Percentiles rank a stretch among this genome's conserved stretches.
phyloP scores from a whole-genome alignment of 768 basidiomycete genomes.

The Cystobasidium tubakii region DNA sequence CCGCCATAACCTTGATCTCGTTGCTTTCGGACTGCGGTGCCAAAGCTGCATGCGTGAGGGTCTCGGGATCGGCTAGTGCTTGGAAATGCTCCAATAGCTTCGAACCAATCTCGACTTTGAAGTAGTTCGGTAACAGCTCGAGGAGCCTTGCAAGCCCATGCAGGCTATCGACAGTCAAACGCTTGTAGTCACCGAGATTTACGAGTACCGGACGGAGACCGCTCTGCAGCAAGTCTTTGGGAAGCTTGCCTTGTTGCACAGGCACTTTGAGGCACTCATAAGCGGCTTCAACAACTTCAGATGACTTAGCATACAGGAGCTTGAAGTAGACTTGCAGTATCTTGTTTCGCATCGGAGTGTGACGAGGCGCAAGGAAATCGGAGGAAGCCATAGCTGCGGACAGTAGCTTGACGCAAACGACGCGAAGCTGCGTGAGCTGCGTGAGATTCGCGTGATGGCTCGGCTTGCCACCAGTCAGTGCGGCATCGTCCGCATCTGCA shows the following conservation, averaged over 20 bases:
- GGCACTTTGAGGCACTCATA: slow-evolving; percentile 87
- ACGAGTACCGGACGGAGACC: slow-evolving; percentile 93
- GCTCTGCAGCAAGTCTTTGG: slow-evolving; percentile 89
- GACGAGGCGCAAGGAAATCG: slow-evolving; percentile 75
- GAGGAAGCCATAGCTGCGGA: slow-evolving; percentile 92
- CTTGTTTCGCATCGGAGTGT: slow-evolving; percentile 70
- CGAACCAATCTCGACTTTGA: slow-evolving; percentile 98
- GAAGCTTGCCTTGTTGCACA: slow-evolving; percentile 79
- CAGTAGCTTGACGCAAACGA: slow-evolving; percentile 85
- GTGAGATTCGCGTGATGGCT: slow-evolving; percentile 68
- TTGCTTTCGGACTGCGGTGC: slow-evolving; percentile 74
- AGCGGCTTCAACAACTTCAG: slow-evolving; percentile 89
- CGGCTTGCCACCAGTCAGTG: slow-evolving; percentile 64
- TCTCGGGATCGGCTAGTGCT: slow-evolving; percentile 79
- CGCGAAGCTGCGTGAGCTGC: slow-evolving; percentile 81
- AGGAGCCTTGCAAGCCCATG: slow-evolving; percentile 90
- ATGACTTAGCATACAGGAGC: slow-evolving; percentile 82
- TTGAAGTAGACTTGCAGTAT: slow-evolving; percentile 97
- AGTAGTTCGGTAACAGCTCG: slow-evolving; percentile 93
- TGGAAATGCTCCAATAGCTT: slow-evolving; percentile 96
- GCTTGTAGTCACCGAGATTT: slow-evolving; percentile 94
- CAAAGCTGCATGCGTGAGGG: slow-evolving; percentile 70
- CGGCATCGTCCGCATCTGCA: slow-evolving; percentile 89
- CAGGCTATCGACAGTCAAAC: slow-evolving; percentile 80
- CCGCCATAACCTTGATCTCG: slow-evolving; percentile 83